Percentiles rank a stretch among this genome's conserved stretches.
phyloP scores from a whole-genome alignment of 495 filamentous ascomycete genomes.

The Penicillium atrosanguineum region DNA sequence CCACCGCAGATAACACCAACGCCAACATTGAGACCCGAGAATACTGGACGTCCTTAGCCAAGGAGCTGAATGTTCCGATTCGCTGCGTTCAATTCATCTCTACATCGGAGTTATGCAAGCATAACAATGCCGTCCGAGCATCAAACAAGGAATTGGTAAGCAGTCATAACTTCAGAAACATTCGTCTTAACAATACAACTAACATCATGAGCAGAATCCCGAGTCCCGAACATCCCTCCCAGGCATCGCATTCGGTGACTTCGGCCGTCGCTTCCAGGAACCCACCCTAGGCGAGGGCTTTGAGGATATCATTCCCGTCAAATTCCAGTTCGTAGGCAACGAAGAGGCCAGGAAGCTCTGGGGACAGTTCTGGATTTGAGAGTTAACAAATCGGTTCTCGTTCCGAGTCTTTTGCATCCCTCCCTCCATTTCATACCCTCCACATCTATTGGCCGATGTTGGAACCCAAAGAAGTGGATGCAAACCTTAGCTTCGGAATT shows the following conservation, averaged over 20 bases:
- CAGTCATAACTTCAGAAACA: background rate
- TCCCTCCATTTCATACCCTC: background rate
- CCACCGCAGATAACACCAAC: constrained; percentile 82
- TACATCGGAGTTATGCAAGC: constrained; percentile 68
- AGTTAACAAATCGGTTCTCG: background rate
- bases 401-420: background rate
- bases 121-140: constrained; percentile 85
- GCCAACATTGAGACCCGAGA: constrained; percentile 70
- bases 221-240: constrained; percentile 74
- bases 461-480: no score
- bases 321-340: constrained; percentile 64
- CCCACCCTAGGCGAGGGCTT: constrained; percentile 80
- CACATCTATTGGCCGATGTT: background rate
- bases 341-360: constrained; percentile 59
- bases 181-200: background rate
- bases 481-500: no score
- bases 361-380: constrained; percentile 69
- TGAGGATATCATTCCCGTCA: constrained; percentile 66
- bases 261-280: constrained; percentile 63
- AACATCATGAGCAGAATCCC: constrained; percentile 63
- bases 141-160: constrained; percentile 53
- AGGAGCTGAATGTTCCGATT: constrained; percentile 67
- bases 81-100: constrained; percentile 86
- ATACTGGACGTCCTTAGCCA: constrained; percentile 73
- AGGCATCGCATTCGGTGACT: constrained; percentile 74